Base-by-base conservation (phyloP, 352 stramenopile species). In the Phytophthora ramorum region DNA sequence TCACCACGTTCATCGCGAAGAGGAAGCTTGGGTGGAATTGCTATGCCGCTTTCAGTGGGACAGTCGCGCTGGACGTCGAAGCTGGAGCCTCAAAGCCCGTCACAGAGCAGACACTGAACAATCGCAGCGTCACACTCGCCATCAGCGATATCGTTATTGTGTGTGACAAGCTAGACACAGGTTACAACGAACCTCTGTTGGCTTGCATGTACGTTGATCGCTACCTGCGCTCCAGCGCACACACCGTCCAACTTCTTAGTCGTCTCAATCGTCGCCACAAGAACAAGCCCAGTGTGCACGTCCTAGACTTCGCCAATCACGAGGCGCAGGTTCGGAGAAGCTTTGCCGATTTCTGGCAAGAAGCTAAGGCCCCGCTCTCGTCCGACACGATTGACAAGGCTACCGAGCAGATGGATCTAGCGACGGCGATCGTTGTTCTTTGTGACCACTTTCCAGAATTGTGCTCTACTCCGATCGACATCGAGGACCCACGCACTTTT, bases 151-250 rank as follows among this genome's bases (percentile, higher is more conserved):
- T 94, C 14, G 79, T 95, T 24, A 86, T 95, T 59, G 87, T 95
- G 6, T 95, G 87, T 71, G 87, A 95, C 52, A 95, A 95, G 51
- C 82, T 95, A 7, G 87, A 95, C 46, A 95, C 87, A 2, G 87
- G 87, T 3, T 95, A 92, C 75, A 95, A 92, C 49, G 85, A 95
- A 38, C 85, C 87, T 0, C 44, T 83, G 32, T 72, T 95, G 13
- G 67, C 79, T 4, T 85, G 76, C 20, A 93, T 95, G 85, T 95
- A 93, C 58, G 84, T 95, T n/a, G 87, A 95, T 59, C 83, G 87
- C 10, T 84, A 87, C 35, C 66, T 95, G 34, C 80, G 79, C 6
- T 81, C 81, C 5, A 87, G 73, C 19, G 70, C 77, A 1, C 85
- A 91, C 24, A 90, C 80, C 0, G 87, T 95, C n/a, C 87, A 95